phyloP scores from a whole-genome alignment of 495 filamentous ascomycete genomes.

The Chaetomium fimeti region DNA sequence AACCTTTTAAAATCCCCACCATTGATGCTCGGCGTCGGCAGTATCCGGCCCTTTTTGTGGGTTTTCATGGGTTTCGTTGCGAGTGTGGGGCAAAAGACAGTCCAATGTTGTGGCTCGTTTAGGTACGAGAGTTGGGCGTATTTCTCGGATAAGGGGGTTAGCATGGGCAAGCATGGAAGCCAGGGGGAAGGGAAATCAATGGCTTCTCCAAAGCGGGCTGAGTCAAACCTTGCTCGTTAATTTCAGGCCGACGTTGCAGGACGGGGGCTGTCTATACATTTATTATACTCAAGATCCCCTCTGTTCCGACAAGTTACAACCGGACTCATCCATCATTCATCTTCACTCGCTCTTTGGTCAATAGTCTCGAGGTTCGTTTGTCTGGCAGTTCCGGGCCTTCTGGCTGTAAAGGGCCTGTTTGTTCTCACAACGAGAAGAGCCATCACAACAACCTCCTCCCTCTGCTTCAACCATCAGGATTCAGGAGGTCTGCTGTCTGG shows the following conservation, averaged over 20 bases:
- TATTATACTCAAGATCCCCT: background rate
- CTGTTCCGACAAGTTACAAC: background rate
- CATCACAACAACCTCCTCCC: too few relatives aligned
- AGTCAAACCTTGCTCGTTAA: too few relatives aligned
- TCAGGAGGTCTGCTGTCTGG: background rate
- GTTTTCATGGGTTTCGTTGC: background rate
- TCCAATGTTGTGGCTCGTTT: background rate
- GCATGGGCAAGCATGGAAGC: conserved; percentile 1
- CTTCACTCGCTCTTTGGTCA: too few relatives aligned
- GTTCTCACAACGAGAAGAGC: background rate
- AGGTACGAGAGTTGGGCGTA: background rate
- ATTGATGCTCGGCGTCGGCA: background rate
- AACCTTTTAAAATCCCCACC: background rate
- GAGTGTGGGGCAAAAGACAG: background rate
- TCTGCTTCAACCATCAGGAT: background rate
- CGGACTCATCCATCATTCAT: too few relatives aligned
- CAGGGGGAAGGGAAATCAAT: background rate
- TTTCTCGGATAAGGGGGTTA: conserved; percentile 2
- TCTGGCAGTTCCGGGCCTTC: background rate
- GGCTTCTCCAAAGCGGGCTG: background rate
- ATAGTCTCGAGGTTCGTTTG: too few relatives aligned
- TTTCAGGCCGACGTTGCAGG: too few relatives aligned
- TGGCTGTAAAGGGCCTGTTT: background rate
- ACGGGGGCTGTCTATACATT: too few relatives aligned
- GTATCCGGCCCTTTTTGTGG: background rate